Evolutionary conservation across 2,329 filamentous ascomycete species (phyloP).

Genomic region (Raffaelea deltoideospora): DNA sequence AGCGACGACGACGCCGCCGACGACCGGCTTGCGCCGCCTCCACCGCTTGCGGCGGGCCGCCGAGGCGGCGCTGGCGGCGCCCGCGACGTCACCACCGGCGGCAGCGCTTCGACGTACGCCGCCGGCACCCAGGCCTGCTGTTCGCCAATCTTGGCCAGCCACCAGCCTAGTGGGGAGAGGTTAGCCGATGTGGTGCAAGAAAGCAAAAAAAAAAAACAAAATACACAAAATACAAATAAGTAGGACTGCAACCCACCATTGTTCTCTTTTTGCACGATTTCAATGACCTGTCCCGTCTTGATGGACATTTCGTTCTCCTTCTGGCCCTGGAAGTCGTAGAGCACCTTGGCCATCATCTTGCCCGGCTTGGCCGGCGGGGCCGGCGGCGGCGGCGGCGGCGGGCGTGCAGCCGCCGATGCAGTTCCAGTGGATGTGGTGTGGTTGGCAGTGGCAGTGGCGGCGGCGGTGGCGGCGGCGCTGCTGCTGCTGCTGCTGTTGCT

Average conservation of each 20-base stretch:
- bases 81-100: constrained; percentile 42
- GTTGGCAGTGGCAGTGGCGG: constrained; percentile 19
- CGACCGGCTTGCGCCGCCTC: constrained; percentile 39
- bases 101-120: constrained; percentile 80
- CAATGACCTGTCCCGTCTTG: constrained; percentile 62
- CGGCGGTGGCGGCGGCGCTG: constrained; percentile 7
- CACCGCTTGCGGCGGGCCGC: constrained; percentile 54
- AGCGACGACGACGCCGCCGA: constrained; percentile 49
- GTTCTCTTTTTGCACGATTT: constrained; percentile 85
- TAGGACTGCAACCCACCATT: constrained; percentile 50
- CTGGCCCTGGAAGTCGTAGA: constrained; percentile 84
- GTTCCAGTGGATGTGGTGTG: constrained; percentile 39
- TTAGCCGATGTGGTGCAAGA: no score
- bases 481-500: no score
- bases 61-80: constrained; percentile 60
- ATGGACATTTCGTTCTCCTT: constrained; percentile 76
- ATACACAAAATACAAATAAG: background rate
- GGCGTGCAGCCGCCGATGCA: constrained; percentile 35
- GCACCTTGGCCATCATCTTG: constrained; percentile 71
- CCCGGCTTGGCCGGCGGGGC: constrained; percentile 49
- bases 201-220: background rate
- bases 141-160: constrained; percentile 62
- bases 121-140: constrained; percentile 90
- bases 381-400: constrained; percentile 52
- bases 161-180: constrained; percentile 65